Conservation (phyloP, 2,329 filamentous ascomycete genomes). For the Penicillium hordei region DNA sequence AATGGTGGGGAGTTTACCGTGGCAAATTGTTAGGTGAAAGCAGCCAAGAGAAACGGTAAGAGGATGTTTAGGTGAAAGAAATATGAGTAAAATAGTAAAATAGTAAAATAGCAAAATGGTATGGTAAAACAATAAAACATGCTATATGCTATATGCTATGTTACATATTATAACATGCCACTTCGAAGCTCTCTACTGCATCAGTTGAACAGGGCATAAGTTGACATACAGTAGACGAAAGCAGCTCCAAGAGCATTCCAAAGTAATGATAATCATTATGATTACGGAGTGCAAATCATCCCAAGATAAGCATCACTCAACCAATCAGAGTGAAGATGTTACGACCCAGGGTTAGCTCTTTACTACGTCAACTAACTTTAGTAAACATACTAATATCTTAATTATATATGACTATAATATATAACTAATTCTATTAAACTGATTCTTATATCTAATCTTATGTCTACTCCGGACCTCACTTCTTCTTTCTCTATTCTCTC, state of each 20-base stretch:
- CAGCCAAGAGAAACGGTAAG: conserved; percentile 11
- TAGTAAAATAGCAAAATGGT: too few species aligned
- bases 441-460: not conserved
- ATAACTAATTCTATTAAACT: not conserved
- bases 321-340: conserved; percentile 36
- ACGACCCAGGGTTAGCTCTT: conserved; percentile 38
- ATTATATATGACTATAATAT: not conserved
- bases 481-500: not conserved
- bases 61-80: not conserved
- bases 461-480: not conserved
- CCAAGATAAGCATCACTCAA: conserved; percentile 32
- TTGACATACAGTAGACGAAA: not conserved
- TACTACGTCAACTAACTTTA: conserved; percentile 33
- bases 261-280: conserved; percentile 28
- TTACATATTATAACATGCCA: not conserved
- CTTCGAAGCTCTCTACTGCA: too few species aligned
- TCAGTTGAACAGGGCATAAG: not conserved
- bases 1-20: conserved; percentile 21
- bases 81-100: not conserved
- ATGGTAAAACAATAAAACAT: not conserved
- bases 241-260: conserved; percentile 1
- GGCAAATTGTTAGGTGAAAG: conserved; percentile 17
- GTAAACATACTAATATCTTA: too few species aligned
- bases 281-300: conserved; percentile 22
- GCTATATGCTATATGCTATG: not conserved